Evolutionary conservation across 192 early-diverging fungal species (phyloP), one percentile per base, ranked within the genome.

Genomic region (Coemansia sp.): DNA sequence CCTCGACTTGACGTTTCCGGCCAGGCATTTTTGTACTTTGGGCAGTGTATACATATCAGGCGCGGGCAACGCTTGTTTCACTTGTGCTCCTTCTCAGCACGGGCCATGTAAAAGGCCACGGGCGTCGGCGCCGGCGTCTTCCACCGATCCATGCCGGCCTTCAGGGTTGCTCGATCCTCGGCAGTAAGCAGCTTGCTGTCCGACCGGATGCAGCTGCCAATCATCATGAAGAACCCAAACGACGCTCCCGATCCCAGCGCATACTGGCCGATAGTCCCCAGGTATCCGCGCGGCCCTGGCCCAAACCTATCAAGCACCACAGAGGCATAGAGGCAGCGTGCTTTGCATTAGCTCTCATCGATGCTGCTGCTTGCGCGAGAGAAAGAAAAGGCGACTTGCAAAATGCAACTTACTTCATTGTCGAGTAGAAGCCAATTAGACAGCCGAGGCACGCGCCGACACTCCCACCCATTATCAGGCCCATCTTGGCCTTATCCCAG

Each of bases 191-290:
- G 27, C 18, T 43, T 40, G 38, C 67, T 45, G 22, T 79, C 68
- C 2, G 67, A 58, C 26, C 78, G 78, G 52, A 79, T 79, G 24
- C 68, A 71, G 56, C 78, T 79, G 33, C 78, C 78, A 29, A 79
- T 82, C 78, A 80, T 77, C 87, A 91, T 88, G 44, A 91, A 91
- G 45, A 87, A 85, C 17, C 85, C 87, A 72, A 91, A 91, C 23
- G 83, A 86, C n/a, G 86, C 86, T 11, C 84, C 86, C 34, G 87
- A 87, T 2, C 82, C 78, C 32, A 85, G 46, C 81, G 87, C 85
- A 20, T 84, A 86, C 57, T 83, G 84, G 3, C 86, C 82, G n/a
- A 91, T 78, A 1, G 78, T 87, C 28, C 80, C 67, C 7, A 91
- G 60, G 45, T 85, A 81, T 35, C 89, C 89, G 30, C 80, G 80